phyloP scores from a whole-genome alignment of 2,329 filamentous ascomycete species.

The Emericellopsis atlantica region DNA sequence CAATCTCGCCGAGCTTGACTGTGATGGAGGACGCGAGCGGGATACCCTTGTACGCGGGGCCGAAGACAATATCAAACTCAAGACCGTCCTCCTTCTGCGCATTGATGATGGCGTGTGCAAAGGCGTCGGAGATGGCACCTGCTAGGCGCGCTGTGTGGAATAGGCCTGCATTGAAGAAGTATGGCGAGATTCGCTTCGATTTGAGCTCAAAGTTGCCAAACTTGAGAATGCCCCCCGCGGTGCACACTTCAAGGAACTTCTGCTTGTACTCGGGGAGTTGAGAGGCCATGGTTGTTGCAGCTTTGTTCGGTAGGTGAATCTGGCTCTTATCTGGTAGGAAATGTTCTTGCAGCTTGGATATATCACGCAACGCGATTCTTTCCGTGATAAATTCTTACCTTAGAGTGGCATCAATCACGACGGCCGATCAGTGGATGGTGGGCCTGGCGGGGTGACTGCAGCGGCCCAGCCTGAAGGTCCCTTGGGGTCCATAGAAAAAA shows the following conservation, averaged over 20 bases:
- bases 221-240: slow-evolving; percentile 58
- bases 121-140: slow-evolving; percentile 66
- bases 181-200: slow-evolving; percentile 80
- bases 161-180: slow-evolving; percentile 94
- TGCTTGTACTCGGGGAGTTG: slow-evolving; percentile 54
- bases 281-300: slow-evolving; percentile 20
- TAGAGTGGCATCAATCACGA: no score
- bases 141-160: slow-evolving; percentile 76
- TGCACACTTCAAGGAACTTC: slow-evolving; percentile 57
- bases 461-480: background rate
- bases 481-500: background rate
- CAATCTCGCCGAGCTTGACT: slow-evolving; percentile 61
- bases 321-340: background rate
- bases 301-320: background rate
- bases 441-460: background rate
- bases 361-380: no score
- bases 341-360: no score
- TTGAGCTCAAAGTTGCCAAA: slow-evolving; percentile 85
- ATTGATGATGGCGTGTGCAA: slow-evolving; percentile 53
- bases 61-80: slow-evolving; percentile 78
- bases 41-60: slow-evolving; percentile 93
- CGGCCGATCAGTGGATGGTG: background rate
- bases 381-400: no score
- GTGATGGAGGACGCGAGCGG: slow-evolving; percentile 71
- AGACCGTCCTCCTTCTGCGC: slow-evolving; percentile 28